A percentile compares a stretch with the other conserved stretches of the same genome.
These are phyloP conservation scores for Chytriomyces sp. DNA, from an alignment of 192 early-diverging fungal genomes.

Conservation along the genomic window DNA sequence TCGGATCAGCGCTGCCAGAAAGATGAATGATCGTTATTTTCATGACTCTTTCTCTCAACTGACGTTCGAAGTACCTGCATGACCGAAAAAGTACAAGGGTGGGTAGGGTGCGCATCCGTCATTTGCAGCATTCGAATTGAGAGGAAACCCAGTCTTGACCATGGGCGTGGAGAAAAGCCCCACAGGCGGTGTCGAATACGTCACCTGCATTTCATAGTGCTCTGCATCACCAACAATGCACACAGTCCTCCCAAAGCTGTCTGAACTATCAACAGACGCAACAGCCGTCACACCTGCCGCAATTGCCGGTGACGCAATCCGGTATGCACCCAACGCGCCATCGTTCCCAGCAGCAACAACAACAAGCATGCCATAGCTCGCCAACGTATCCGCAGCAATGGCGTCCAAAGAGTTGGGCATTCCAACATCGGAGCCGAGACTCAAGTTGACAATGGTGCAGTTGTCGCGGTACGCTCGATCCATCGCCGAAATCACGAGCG, in stretches of 20 bases:
- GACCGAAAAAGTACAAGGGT: constrained; percentile 53
- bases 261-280: neutral
- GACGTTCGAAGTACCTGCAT: constrained; percentile 66
- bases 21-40: constrained; percentile 48
- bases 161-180: neutral
- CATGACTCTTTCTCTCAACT: constrained; percentile 54
- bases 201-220: neutral
- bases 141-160: constrained; percentile 3
- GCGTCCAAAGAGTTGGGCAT: constrained; percentile 67
- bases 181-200: neutral
- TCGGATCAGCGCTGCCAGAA: constrained; percentile 72
- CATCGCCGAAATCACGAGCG: constrained; percentile 77
- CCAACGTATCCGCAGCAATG: constrained; percentile 59
- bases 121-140: neutral
- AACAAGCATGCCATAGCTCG: constrained; percentile 48
- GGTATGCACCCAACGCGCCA: constrained; percentile 12
- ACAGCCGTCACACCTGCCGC: neutral
- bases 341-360: constrained; percentile 79
- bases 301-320: neutral
- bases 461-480: constrained; percentile 68
- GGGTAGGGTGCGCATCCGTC: constrained; percentile 18
- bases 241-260: neutral
- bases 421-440: constrained; percentile 68
- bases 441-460: constrained; percentile 82
- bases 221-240: neutral